A percentile compares a stretch with the other conserved stretches of the same genome.
Conservation (phyloP, 75 land plant genomes). For the Picea glauca region DNA sequence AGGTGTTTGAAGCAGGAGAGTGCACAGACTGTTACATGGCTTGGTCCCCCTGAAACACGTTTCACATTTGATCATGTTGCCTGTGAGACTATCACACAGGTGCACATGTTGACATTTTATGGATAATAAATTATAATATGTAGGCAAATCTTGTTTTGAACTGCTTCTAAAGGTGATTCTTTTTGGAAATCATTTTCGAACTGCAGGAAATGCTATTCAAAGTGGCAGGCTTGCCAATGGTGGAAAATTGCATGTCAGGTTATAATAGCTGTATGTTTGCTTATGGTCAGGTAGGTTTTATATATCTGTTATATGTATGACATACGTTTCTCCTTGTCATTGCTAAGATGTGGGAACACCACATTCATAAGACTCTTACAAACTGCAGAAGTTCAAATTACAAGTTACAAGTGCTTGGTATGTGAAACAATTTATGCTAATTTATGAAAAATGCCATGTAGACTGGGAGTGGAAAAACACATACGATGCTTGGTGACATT, state of each 20-base stretch:
- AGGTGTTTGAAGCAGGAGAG: constrained; percentile 93
- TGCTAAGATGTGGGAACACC: too few relatives aligned
- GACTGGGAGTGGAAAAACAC: constrained; percentile 99
- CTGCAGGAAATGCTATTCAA: constrained; percentile 82
- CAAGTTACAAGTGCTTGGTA: neutral
- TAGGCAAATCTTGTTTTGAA: neutral
- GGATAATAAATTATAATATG: neutral
- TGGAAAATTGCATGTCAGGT: constrained; percentile 96
- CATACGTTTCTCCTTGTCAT: neutral
- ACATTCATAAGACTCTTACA: too few relatives aligned
- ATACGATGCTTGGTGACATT: constrained; percentile 96
- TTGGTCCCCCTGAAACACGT: constrained; percentile 86
- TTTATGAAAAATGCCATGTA: constrained; percentile 20
- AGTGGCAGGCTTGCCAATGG: constrained; percentile 92
- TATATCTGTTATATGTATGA: neutral
- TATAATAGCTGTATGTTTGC: constrained; percentile 99
- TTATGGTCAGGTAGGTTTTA: constrained; percentile 85
- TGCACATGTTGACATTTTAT: constrained; percentile 8
- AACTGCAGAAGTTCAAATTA: neutral
- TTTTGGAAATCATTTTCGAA: constrained; percentile 7
- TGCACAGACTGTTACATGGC: constrained; percentile 70
- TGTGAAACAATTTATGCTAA: neutral
- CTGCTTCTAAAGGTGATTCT: neutral
- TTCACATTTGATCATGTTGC: constrained; percentile 98
- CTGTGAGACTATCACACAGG: constrained; percentile 87